Conservation (phyloP, 495 filamentous ascomycete genomes). For the Parathielavia hyrcaniae region DNA sequence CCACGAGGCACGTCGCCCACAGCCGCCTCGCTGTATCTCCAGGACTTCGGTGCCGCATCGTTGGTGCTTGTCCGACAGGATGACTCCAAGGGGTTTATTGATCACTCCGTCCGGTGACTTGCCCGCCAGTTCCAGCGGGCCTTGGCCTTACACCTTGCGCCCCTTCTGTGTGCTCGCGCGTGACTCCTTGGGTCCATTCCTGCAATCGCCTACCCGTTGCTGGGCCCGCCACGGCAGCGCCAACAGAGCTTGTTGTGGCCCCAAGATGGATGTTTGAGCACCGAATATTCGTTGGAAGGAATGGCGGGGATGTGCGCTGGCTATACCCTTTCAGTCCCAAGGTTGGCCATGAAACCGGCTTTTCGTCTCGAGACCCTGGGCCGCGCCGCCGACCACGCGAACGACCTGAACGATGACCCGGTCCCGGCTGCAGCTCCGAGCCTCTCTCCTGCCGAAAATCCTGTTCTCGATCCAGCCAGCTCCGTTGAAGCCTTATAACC, state of each 20-base stretch:
- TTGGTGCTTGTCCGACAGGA: slow-evolving; percentile 13
- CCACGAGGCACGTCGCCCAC: slow-evolving; percentile 10
- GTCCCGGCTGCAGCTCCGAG: neutral
- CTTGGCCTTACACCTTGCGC: slow-evolving; percentile 13
- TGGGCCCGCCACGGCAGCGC: slow-evolving; percentile 3
- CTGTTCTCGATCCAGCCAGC: slow-evolving; percentile 5
- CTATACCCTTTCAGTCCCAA: slow-evolving; percentile 22
- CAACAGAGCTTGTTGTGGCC: slow-evolving; percentile 6
- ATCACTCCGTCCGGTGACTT: slow-evolving; percentile 25
- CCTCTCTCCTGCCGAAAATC: slow-evolving; percentile 8
- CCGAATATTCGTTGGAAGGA: neutral
- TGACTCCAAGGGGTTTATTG: slow-evolving; percentile 15
- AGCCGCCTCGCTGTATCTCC: neutral
- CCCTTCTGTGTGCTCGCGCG: slow-evolving; percentile 10
- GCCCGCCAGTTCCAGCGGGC: slow-evolving; percentile 12
- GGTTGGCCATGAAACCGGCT: slow-evolving; percentile 21
- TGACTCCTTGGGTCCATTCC: slow-evolving; percentile 14
- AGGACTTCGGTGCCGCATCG: slow-evolving; percentile 7
- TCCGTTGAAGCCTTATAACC: slow-evolving; percentile 25
- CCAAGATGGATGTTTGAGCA: slow-evolving; percentile 6
- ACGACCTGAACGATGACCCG: slow-evolving; percentile 7
- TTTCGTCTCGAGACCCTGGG: slow-evolving; percentile 22
- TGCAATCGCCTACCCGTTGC: slow-evolving; percentile 10
- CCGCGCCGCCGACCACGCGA: slow-evolving; percentile 15
- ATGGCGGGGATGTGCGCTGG: slow-evolving; percentile 7